Percentiles rank a stretch among this genome's conserved stretches.
Conservation (phyloP, 345 rosid genomes). For the Lenwebbia sp. region DNA sequence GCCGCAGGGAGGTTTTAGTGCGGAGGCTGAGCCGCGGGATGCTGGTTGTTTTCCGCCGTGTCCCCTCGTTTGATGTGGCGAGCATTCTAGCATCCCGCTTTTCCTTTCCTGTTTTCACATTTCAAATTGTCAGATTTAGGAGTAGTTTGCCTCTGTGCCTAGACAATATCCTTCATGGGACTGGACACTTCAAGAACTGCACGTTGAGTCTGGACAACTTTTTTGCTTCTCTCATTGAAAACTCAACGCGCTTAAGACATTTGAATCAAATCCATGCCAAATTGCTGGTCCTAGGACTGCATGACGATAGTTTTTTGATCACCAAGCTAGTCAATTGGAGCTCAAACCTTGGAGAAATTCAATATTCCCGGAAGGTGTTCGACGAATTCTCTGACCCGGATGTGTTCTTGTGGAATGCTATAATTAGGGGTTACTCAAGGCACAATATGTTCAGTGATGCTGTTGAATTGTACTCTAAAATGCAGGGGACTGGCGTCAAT, state of each 20-base stretch:
- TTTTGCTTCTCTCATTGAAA: slow-evolving; percentile 2
- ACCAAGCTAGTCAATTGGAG: slow-evolving; percentile 1
- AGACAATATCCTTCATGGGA: neutral
- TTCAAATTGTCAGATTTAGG: neutral
- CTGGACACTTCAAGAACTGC: neutral
- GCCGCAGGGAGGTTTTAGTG: neutral
- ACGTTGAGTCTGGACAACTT: neutral
- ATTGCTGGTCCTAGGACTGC: neutral
- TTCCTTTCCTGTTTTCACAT: neutral
- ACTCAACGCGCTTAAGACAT: neutral
- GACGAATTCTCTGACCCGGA: slow-evolving; percentile 2
- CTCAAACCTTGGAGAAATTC: neutral
- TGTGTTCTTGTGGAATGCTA: slow-evolving; percentile 11
- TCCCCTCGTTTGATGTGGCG: neutral
- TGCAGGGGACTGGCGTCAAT: neutral
- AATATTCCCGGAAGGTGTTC: slow-evolving; percentile 4
- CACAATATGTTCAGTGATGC: slow-evolving; percentile 1
- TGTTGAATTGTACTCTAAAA: neutral
- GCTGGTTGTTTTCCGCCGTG: neutral
- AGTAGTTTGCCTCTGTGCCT: neutral
- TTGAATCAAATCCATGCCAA: slow-evolving; percentile 4
- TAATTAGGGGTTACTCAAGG: slow-evolving; percentile 7
- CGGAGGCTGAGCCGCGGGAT: neutral
- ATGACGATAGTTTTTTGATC: slow-evolving; percentile 1
- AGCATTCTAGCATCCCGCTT: neutral